Percentiles rank a stretch among this genome's conserved stretches.
Conservation (phyloP, 2,329 filamentous ascomycete genomes). For the Colletotrichum orbiculare region DNA sequence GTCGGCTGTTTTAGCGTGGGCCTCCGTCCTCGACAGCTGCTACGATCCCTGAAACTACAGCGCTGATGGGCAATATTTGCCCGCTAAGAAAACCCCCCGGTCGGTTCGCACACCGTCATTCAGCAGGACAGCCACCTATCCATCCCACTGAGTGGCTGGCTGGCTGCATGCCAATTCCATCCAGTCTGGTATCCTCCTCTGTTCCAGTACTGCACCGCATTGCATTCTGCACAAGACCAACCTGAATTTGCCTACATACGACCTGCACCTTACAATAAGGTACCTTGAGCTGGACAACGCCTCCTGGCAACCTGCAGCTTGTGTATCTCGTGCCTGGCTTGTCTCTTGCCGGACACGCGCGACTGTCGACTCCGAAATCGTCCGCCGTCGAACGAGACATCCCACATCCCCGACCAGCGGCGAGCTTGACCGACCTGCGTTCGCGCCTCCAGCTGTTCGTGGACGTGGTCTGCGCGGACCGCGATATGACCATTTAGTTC, state of each 20-base stretch:
- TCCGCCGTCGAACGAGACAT: not conserved
- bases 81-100: conserved; percentile 23
- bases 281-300: not conserved
- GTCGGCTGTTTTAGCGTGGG: conserved; percentile 27
- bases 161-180: conserved; percentile 30
- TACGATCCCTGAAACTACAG: conserved; percentile 36
- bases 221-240: not conserved
- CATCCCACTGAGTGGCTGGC: conserved; percentile 11
- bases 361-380: not conserved
- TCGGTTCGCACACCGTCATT: conserved; percentile 35
- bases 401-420: not conserved
- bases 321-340: not conserved
- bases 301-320: conserved; percentile 22
- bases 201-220: conserved; percentile 11
- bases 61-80: conserved; percentile 2
- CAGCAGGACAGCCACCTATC: not conserved
- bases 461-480: conserved; percentile 10
- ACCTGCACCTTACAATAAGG: too few species aligned
- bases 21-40: conserved; percentile 23
- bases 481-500: conserved; percentile 34
- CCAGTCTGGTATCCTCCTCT: conserved; percentile 6
- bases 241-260: too few species aligned
- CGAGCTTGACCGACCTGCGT: conserved; percentile 21
- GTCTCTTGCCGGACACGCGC: conserved; percentile 3
- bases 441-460: not conserved